Evolutionary conservation across 1,139 yeast genomes (phyloP), one percentile per base, ranked within the genome.

Genomic region (Eremothecium gossypii): DNA sequence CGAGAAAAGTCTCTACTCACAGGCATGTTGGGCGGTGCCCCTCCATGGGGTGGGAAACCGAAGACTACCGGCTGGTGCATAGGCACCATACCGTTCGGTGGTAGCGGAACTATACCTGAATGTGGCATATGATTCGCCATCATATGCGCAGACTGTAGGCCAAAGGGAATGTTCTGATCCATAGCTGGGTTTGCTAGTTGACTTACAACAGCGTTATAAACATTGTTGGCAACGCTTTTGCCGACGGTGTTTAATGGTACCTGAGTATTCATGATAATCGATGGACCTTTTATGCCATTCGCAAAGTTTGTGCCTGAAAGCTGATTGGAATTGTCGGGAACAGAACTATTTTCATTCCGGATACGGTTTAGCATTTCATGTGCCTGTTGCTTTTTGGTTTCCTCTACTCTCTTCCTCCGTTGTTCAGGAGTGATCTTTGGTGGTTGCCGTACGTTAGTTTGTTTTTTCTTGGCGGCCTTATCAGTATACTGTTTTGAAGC

Each of bases 401-500:
- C 50, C 10, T 38, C 51, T 12, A 49, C 42, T 33, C 47, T 45
- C 34, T 46, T 42, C 36, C 41, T 40, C 30, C 35, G 44, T 7
- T 46, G 45, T 23, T 39, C 48, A 8, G 34, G 43, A 6, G 42
- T 30, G 10, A 28, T 13, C n/a, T 38, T 37, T 11, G 35, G 7
- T 23, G 39, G 35, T 29, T 48, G 20, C 13, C 13, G 31, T 11
- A 6, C 6, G 4, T 6, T 20, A 3, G 3, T 17, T 9, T 34
- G n/a, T 14, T 34, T 23, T 9, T 33, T 36, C 30, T 43, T 47
- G 27, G 40, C 45, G 39, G 44, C 39, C 44, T 42, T 44, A 45
- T 36, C 40, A 41, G 39, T 50, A 2, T 48, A 58, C 34, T 63
- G 62, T 48, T 70, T 73, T 0, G 86, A 79, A 8, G 84, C 84